Percentiles rank a stretch among this genome's conserved stretches.
These are phyloP conservation scores for Circinella umbellata DNA, from an alignment of 371 early-diverging fungal species.

Conservation along the genomic window DNA sequence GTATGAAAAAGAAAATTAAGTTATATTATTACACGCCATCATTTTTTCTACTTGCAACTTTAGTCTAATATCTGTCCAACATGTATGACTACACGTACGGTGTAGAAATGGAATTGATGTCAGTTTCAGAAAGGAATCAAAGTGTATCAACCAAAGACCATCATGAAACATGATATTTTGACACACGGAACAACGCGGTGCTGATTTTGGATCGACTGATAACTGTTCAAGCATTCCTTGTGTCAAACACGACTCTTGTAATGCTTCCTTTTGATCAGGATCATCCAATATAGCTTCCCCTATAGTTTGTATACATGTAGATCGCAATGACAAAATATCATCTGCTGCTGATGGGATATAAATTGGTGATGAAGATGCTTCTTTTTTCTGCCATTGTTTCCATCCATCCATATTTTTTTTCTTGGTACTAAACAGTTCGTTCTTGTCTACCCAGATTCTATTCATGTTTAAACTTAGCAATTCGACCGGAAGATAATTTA, in stretches of 20 bases:
- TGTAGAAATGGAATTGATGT: constrained; percentile 13
- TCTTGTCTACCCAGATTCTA: constrained; percentile 45
- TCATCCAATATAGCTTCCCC: constrained; percentile 7
- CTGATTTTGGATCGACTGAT: constrained; percentile 9
- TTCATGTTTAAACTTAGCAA: constrained; percentile 33
- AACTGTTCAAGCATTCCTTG: constrained; percentile 13
- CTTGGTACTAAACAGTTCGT: constrained; percentile 24
- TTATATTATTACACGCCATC: too few relatives aligned
- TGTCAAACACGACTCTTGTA: constrained; percentile 8
- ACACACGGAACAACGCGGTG: constrained; percentile 19
- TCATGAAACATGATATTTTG: constrained; percentile 17
- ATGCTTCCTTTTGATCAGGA: neutral
- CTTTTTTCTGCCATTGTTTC: neutral
- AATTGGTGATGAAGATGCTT: too few relatives aligned
- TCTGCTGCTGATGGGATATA: neutral
- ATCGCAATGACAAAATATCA: constrained; percentile 18
- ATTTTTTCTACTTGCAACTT: too few relatives aligned
- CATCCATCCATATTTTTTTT: neutral
- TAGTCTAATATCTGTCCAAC: constrained; percentile 14
- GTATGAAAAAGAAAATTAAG: too few relatives aligned
- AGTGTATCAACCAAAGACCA: constrained; percentile 12
- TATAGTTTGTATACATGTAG: constrained; percentile 9
- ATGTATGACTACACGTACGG: constrained; percentile 21
- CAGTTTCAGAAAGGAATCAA: neutral
- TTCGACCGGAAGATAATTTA: constrained; percentile 52